Evolutionary conservation across 371 early-diverging fungal species (phyloP), one percentile per base, ranked within the genome.

Genomic region (Dichotomocladium elegans): DNA sequence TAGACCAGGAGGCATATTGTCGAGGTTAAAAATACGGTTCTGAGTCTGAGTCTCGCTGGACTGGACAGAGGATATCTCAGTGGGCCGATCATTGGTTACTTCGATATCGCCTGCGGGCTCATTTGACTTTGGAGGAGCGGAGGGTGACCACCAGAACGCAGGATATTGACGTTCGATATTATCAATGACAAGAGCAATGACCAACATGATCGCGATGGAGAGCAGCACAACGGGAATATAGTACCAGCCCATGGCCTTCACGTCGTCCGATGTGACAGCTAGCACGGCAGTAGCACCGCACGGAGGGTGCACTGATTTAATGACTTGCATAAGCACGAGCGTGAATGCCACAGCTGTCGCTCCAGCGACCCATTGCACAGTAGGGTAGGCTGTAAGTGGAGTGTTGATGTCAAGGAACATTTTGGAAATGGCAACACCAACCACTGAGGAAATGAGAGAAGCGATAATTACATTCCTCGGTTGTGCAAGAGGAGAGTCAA

Each of bases 291-390:
- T 81, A 0, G 91, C 90, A 14, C 75, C 75, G 1, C 81, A 88
- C 4, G 91, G 91, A 10, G 91, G 90, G 41, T 91, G 90, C 6
- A 86, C 78, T 1, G 85, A 86, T 28, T 79, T 78, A 0, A 85
- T 84, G 21, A 87, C 43, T 40, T 86, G 87, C 88, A 89, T 91
- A 2, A 74, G 22, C 0, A 72, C 52, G 21, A 89, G 62, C 0
- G 89, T 60, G 15, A 84, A 15, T 0, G 88, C 78, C 47, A 91
- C 87, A 3, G 87, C 71, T 11, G 88, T 71, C 3, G 88, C 75
- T 9, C 82, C 83, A 6, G 79, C 76, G 28, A 90, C 72, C 88
- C 89, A 90, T 10, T 69, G 72, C 7, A 86, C 72, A 4, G 61
- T 65, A 3, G 41, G 58, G 19, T 35, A 14, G 30, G 66, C 67